Evolutionary conservation across 1,284 basidiomycete genomes (phyloP), one percentile per base, ranked within the genome.

Genomic region (Pyrrhoderma lamaoense): DNA sequence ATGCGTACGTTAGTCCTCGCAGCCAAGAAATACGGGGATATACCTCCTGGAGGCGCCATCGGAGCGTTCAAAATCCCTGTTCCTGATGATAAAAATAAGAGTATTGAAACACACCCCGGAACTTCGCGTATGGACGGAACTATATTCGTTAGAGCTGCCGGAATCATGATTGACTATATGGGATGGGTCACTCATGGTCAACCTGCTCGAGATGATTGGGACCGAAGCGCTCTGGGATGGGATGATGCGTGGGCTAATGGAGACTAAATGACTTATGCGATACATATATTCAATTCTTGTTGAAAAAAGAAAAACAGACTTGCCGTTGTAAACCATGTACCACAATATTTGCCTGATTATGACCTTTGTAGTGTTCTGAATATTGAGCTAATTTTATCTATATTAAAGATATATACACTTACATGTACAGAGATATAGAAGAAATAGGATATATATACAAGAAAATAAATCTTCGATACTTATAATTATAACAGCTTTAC

Each of bases 181-280:
- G 82, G 82, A 0, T 86, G 83, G 82, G 73, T 77, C 1, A 67
- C 71, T 18, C 70, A 76, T 65, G 78, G 77, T 0, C 72, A 78
- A 59, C 56, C 66, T 40, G 71, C 70, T 45, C 16, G 21, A n/a
- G 69, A 70, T 2, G 54, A 64, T 0, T 86, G 82, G 82, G 83
- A 84, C 63, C 57, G 71, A 40, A 80, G 76, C 58, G 79, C 72
- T 16, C 63, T 85, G 21, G 84, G 84, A 0, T 86, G 80, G 77
- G 80, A 85, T 54, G 81, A 71, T 9, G 82, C 81, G 0, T 86
- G 82, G 84, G 70, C 73, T 31, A 36, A 18, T 3, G 31, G 39
- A 14, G 51, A 53, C 22, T 38, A 42, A 43, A 7, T 22, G n/a
- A 7, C 38, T 40, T n/a, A n/a, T n/a, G n/a, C n/a, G n/a, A n/a